Base-by-base conservation (phyloP, 2,329 filamentous ascomycete species). In the Monilinia fructigena region DNA sequence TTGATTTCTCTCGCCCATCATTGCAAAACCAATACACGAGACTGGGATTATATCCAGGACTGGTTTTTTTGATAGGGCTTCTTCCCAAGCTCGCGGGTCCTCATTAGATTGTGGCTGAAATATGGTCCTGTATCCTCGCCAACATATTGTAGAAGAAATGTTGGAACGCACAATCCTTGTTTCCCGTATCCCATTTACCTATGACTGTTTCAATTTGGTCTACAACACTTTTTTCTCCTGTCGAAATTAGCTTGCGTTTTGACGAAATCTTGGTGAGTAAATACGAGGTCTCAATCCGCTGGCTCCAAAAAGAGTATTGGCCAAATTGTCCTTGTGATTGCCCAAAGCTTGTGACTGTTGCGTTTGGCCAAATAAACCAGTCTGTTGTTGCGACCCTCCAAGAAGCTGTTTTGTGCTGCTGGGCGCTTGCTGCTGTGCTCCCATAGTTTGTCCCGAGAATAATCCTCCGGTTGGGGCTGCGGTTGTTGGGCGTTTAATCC, bases 141-240 rank as follows among this genome's bases (percentile, higher is more conserved):
- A 69, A 93, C 90, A 71, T 91, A 87, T 95, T 95, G 82, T 95
- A 96, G 77, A 95, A 92, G 80, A 94, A 94, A 75, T 90, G 82
- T 77, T 92, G 90, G 80, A 95, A 92, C 38, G 85, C 86, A 73
- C 90, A 93, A 75, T 86, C 86, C 28, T 86, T 83, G 76, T 83
- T 85, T 35, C 82, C 78, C 1, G 90, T 87, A 68, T 90, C 83
- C 91, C 91, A 95, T 79, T 93, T 93, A 68, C 86, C 82, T 63
- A 86, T 80, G 52, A 95, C 83, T 35, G 87, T 81, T 68, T 83
- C 81, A 76, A 93, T 90, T 76, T 94, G 91, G 66, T 93, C 88
- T 26, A 86, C 82, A 55, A 93, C 85, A 58, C 88, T 86, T 76
- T 92, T 92, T 75, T 93, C 89, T 72, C 82, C 86, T 87, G 69